Percentiles rank a stretch among this genome's conserved stretches.
phyloP scores from a whole-genome alignment of 2,329 filamentous ascomycete species.

The Penicillium sp. region DNA sequence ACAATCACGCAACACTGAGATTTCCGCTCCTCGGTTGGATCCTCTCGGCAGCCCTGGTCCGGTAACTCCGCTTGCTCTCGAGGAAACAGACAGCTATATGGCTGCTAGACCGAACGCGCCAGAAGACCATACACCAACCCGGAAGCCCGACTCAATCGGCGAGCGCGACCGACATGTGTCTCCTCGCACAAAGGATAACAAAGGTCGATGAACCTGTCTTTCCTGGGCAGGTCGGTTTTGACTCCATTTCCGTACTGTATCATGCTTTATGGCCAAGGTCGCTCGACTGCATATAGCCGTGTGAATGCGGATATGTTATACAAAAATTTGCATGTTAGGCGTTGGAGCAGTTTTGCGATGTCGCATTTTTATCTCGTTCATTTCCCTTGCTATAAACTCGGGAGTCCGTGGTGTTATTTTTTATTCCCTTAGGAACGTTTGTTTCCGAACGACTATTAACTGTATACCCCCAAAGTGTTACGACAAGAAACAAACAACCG shows the following conservation, averaged over 20 bases:
- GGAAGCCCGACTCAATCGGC: slow-evolving; percentile 13
- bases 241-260: neutral
- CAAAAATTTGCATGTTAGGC: neutral
- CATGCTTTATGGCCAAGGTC: neutral
- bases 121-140: slow-evolving; percentile 8
- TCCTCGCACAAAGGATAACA: slow-evolving; percentile 8
- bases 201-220: slow-evolving; percentile 11
- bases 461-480: slow-evolving; percentile 5
- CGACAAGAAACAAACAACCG: neutral
- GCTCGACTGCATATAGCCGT: neutral
- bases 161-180: slow-evolving; percentile 10
- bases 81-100: slow-evolving; percentile 40
- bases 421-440: neutral
- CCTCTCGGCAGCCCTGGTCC: slow-evolving; percentile 44
- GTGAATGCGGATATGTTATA: neutral
- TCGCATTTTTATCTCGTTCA: neutral
- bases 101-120: slow-evolving; percentile 27
- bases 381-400: neutral
- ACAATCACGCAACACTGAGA: slow-evolving; percentile 31
- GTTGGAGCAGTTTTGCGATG: neutral
- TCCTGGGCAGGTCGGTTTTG: neutral
- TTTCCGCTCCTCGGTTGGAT: slow-evolving; percentile 43
- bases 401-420: neutral
- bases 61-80: slow-evolving; percentile 43
- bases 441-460: neutral